These are phyloP conservation scores for Starmerella apicola DNA, from an alignment of 805 yeast genomes.

Conservation along the genomic window DNA sequence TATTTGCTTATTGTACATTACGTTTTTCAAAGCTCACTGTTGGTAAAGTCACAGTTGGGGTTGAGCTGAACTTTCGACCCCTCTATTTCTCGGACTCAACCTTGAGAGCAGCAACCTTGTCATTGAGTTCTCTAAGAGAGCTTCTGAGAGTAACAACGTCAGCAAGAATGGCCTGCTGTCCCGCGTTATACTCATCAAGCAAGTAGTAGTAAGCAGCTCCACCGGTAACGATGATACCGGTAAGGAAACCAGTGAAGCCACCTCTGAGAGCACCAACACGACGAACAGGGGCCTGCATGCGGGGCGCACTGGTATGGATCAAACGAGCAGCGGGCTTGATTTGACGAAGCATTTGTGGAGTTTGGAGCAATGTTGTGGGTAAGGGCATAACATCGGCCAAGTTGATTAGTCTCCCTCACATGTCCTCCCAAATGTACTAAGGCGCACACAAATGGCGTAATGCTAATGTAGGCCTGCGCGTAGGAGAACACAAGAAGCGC, in stretches of 20 bases:
- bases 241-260: conserved; percentile 58
- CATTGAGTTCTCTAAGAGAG: conserved; percentile 54
- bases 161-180: conserved; percentile 59
- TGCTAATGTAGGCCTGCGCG: too few relatives aligned
- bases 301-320: conserved; percentile 4
- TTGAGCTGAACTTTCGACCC: too few relatives aligned
- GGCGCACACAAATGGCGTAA: too few relatives aligned
- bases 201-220: conserved; percentile 65
- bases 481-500: too few relatives aligned
- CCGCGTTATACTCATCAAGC: conserved; percentile 61
- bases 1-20: too few relatives aligned
- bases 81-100: conserved; percentile 10
- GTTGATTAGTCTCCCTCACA: too few relatives aligned
- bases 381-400: too few relatives aligned
- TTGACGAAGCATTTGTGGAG: background rate
- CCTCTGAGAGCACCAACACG: conserved; percentile 22
- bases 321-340: background rate
- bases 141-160: conserved; percentile 62
- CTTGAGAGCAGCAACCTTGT: conserved; percentile 55
- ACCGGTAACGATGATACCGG: conserved; percentile 66
- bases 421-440: too few relatives aligned
- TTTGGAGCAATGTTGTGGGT: too few relatives aligned
- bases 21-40: too few relatives aligned
- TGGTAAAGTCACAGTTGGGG: too few relatives aligned
- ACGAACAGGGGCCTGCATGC: conserved; percentile 9